phyloP scores from a whole-genome alignment of 345 rosid species.

The Heritiera fomes region DNA sequence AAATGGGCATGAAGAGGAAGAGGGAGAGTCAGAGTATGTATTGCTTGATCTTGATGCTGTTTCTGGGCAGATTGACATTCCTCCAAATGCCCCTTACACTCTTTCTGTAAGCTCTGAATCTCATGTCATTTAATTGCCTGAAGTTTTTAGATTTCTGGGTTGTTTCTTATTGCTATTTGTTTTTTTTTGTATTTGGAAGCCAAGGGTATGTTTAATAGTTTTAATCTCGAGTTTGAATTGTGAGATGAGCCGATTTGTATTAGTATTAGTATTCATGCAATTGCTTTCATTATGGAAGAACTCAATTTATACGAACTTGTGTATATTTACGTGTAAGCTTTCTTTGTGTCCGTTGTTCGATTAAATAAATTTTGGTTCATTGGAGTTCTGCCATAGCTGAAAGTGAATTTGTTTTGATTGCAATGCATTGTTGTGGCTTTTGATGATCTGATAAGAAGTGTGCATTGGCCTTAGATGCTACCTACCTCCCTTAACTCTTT shows the following conservation, averaged over 20 bases:
- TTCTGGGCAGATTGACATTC: conserved; percentile 41
- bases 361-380: neutral
- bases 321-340: neutral
- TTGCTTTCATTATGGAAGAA: neutral
- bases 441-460: neutral
- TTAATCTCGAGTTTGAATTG: neutral
- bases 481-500: too few species aligned
- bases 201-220: neutral
- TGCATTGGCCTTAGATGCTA: too few species aligned
- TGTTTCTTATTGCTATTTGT: neutral
- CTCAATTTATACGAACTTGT: neutral
- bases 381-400: neutral
- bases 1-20: conserved; percentile 27
- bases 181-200: neutral
- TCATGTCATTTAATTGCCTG: neutral
- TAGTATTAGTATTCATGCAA: neutral
- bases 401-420: neutral
- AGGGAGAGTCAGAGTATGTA: conserved; percentile 44
- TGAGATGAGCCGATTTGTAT: neutral
- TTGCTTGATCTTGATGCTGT: conserved; percentile 57
- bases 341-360: neutral
- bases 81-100: conserved; percentile 49
- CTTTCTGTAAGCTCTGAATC: conserved; percentile 41
- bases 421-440: neutral
- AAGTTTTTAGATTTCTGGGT: neutral